Base-by-base conservation (phyloP, 225 moss, liverwort and hornwort genomes). In the Anthoceros angustus region DNA sequence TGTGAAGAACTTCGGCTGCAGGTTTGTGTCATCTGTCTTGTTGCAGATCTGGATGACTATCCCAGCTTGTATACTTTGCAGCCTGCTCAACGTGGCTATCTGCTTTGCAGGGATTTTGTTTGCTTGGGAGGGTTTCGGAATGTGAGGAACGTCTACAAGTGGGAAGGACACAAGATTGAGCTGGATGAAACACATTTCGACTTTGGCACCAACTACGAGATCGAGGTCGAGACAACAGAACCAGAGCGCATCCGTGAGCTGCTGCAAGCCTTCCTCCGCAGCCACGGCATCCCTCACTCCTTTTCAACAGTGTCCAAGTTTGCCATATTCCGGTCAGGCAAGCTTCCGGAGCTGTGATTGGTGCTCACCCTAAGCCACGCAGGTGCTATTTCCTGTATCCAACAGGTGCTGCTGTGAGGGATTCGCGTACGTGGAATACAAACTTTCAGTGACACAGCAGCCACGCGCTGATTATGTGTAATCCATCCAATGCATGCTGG, bases 41-140 rank as follows among this genome's bases (percentile, higher is more conserved):
- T 5, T 20, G 6, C 5, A 20, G 16, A 7, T 7, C 5, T 8
- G 15, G 49, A 11, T 50, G 12, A 8, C 8, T 8, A 8, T 43
- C 8, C 16, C 49, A 50, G 49, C 5, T 5, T 50, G 15, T 50
- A 50, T 14, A 20, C 16, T 16, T 50, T 50, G 16, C 49, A 50
- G 16, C 5, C 10, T 20, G 6, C 49, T 7, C 49, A 14, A 4
- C 15, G 5, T 5, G 43, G 43, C 43, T n/a, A n/a, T n/a, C n/a
- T n/a, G n/a, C n/a, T n/a, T n/a, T n/a, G n/a, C 49, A 50, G 82
- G 32, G 79, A 72, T 3, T 95, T 91, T 50, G 77, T 83, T 20
- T 95, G 91, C 69, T 69, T 91, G 64, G 91, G 94, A 24, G 94
- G 94, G 21, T 91, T 95, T 67, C 80, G 94, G 63, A 95, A 95